Base-by-base conservation (phyloP, 116 monocot genomes). In the Cymodocea nodosa region DNA sequence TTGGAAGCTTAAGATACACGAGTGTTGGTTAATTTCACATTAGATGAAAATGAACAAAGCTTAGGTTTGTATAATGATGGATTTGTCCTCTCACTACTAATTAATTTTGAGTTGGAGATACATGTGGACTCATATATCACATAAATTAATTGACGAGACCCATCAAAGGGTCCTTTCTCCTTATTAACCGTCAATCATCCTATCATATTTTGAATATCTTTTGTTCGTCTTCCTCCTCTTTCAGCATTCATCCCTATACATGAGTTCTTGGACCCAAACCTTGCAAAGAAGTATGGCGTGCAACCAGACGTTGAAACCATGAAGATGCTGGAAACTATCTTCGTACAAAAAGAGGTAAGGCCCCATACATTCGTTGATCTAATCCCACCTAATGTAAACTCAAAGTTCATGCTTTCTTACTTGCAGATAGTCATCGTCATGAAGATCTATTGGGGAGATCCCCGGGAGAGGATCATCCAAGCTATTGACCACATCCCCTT, bases 161-260 rank as follows among this genome's bases (percentile, higher is more conserved):
- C 30, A 16, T 63, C 48, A 12, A 10, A 34, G 60, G 25, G 10
- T 15, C 30, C 23, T n/a, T 40, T 4, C 7, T 40, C 23, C n/a
- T 63, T 18, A 24, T 40, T 4, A 11, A 0, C 39, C 39, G n/a
- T 63, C 15, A 0, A 63, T 37, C 63, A 13, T 15, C 15, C 13
- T 44, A 12, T 20, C 36, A 50, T 18, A 37, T 15, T 65, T 20
- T 16, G 13, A 22, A 6, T 18, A 9, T 15, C 30, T 52, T 6
- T 49, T 10, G 51, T 24, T 52, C 49, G 4, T 51, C 13, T 50
- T 36, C 30, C 30, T 30, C 30, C 30, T 30, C 30, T 30, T 64
- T 66, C 78, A 94, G 94, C 94, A 57, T 51, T 89, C 11, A 87
- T 94, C 35, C 94, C 89, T 56, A 77, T 94, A 15, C 60, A 62